Base-by-base conservation (phyloP, 2,329 filamentous ascomycete species). In the Ustulina deusta region DNA sequence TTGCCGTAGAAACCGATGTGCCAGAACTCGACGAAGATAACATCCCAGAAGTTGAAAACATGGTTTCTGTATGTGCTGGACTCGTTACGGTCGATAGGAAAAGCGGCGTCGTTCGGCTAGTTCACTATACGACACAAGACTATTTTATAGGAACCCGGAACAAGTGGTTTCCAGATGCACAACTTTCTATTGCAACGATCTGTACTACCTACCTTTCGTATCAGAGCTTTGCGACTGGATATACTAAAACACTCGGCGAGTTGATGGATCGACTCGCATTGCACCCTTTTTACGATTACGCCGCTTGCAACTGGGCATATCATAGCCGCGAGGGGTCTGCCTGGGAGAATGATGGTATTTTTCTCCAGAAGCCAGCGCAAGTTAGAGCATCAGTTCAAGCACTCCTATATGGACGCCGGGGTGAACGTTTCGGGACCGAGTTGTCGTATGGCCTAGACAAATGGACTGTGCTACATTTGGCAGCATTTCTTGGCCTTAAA, bases 101-200 rank as follows among this genome's bases (percentile, higher is more conserved):
- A 42, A 83, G 76, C 57, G 55, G 73, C n/a, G 74, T 80, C 40
- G 73, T 85, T n/a, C 77, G 81, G 2, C 69, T 85, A 0, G 80
- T 83, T 5, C 83, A 86, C 66, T 81, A 83, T 63, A 85, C 83
- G 0, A 76, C 82, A 1, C 80, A 84, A 54, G 78, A 84, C 48
- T 86, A 83, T 68, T 79, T 85, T 48, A 74, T 79, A 34, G 60
- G 66, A 29, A 80, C 70, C 0, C 64, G 65, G 22, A 42, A 15
- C 0, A n/a, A 59, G 3, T 81, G 78, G 75, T 79, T 84, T 61
- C 76, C 74, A 0, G 36, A 75, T 44, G 76, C 75, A 29, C 38
- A 61, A 17, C 17, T 25, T 57, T 61, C 13, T 38, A 65, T 69
- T 22, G 29, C 27, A 22, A 34, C 3, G 10, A 42, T 15, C 5